Evolutionary conservation across 192 early-diverging fungal genomes (phyloP).

Genomic region (Linnemannia exigua): DNA sequence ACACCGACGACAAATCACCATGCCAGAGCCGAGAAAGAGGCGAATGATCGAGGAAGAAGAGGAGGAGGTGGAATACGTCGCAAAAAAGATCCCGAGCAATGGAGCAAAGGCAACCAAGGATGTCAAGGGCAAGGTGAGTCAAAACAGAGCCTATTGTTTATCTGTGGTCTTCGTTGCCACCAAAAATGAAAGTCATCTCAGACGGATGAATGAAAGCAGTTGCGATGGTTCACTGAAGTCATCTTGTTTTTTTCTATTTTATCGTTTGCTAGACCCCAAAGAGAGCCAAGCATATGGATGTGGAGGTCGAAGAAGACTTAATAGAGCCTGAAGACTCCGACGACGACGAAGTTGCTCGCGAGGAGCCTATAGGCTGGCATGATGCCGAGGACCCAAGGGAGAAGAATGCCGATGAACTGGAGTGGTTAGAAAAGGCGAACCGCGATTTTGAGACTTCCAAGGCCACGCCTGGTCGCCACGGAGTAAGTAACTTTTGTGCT

Average conservation of each 20-base stretch:
- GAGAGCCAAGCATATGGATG: conserved; percentile 15
- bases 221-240: background rate
- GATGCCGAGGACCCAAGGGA: background rate
- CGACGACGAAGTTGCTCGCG: conserved; percentile 8
- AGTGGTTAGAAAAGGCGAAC: conserved; percentile 16
- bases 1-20: background rate
- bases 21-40: conserved; percentile 43
- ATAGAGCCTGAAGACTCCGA: too few relatives aligned
- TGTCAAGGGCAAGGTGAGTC: conserved; percentile 32
- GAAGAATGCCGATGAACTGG: conserved; percentile 4
- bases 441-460: conserved; percentile 29
- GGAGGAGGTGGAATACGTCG: conserved; percentile 26
- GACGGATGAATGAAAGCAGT: background rate
- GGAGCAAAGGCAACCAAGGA: background rate
- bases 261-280: conserved; percentile 6
- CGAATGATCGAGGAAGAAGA: conserved; percentile 46
- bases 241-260: background rate
- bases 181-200: background rate
- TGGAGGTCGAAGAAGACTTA: conserved; percentile 28
- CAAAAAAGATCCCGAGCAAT: background rate
- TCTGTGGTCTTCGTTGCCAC: conserved; percentile 25
- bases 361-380: conserved; percentile 38
- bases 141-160: background rate
- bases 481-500: conserved; percentile 22
- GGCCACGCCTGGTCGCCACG: conserved; percentile 12